Evolutionary conservation across 2,329 filamentous ascomycete species (phyloP).

Genomic region (Neonectria neomacrospora): DNA sequence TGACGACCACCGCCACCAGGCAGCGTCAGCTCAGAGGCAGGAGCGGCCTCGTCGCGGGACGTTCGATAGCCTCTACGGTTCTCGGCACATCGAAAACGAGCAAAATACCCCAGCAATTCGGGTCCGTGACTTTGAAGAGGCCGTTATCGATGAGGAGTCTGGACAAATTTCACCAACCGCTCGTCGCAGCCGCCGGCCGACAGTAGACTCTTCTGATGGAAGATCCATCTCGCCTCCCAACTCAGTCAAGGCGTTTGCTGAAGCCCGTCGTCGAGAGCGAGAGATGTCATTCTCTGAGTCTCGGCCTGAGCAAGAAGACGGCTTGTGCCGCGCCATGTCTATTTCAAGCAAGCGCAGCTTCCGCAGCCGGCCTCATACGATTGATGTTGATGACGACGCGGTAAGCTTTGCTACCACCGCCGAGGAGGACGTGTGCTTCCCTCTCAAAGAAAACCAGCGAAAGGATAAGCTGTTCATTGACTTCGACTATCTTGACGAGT

Average conservation of each 20-base stretch:
- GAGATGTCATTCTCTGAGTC: constrained; percentile 68
- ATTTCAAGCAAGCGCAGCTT: constrained; percentile 71
- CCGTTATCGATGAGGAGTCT: constrained; percentile 80
- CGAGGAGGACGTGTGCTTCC: constrained; percentile 91
- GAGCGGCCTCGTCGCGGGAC: constrained; percentile 76
- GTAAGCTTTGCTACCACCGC: constrained; percentile 73
- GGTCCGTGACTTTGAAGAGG: constrained; percentile 87
- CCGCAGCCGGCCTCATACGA: constrained; percentile 67
- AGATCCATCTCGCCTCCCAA: constrained; percentile 90
- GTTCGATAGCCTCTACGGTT: constrained; percentile 74
- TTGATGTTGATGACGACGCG: constrained; percentile 71
- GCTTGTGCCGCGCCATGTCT: constrained; percentile 77
- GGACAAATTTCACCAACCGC: constrained; percentile 57
- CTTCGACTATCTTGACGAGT: constrained; percentile 93
- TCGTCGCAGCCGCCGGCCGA: constrained; percentile 63
- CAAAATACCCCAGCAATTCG: constrained; percentile 52
- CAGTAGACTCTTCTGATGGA: constrained; percentile 67
- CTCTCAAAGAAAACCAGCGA: constrained; percentile 72
- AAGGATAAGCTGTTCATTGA: constrained; percentile 86
- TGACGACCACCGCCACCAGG: constrained; percentile 85
- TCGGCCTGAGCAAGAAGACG: constrained; percentile 54
- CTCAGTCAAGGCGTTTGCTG: constrained; percentile 96
- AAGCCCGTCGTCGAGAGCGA: constrained; percentile 85
- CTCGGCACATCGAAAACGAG: constrained; percentile 58
- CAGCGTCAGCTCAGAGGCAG: constrained; percentile 67